Evolutionary conservation across 202 grass and related monocot species (phyloP), one percentile per base, ranked within the genome.

Genomic region (Panicum hallii): DNA sequence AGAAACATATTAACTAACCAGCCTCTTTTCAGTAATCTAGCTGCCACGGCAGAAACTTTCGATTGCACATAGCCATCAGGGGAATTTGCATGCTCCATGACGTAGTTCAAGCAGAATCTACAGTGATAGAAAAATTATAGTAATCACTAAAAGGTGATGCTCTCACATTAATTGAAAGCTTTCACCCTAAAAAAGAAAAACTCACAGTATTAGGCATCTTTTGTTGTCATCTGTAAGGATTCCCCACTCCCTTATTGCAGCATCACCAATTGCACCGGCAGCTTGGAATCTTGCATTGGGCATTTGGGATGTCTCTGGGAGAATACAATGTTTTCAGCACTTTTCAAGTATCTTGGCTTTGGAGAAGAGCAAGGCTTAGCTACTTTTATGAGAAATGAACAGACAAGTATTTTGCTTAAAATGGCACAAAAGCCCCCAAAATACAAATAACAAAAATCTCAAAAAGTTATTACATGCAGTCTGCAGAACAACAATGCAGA

Each of bases 201-300:
- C 75, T 78, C 84, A 99, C 93, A 92, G 32, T 80, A 94, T 91
- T 85, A 99, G 87, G 79, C 91, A 92, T 90, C 88, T 92, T 90
- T 95, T 99, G 67, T 94, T 94, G 26, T 95, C 93, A 72, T 95
- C 82, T 76, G 93, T 86, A 88, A 99, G 89, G 60, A 95, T 87
- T 84, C 93, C 96, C 96, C 96, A 99, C 73, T 99, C 96, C 78
- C 96, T 95, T 88, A 99, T 86, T 80, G 96, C 93, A 53, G 93
- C 91, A 89, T 95, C 96, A 87, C 91, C 93, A 89, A 99, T 92
- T 86, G 96, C 88, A 84, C 93, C 91, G 14, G 96, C 93, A 86
- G 93, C 96, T 88, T 99, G 96, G 86, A 99, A 99, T 85, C 91
- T 95, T 54, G 96, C 96, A 92, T 88, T 93, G 65, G 96, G 85